Base-by-base conservation (phyloP, 2,329 filamentous ascomycete species). In the Pestalotiopsis sp. region DNA sequence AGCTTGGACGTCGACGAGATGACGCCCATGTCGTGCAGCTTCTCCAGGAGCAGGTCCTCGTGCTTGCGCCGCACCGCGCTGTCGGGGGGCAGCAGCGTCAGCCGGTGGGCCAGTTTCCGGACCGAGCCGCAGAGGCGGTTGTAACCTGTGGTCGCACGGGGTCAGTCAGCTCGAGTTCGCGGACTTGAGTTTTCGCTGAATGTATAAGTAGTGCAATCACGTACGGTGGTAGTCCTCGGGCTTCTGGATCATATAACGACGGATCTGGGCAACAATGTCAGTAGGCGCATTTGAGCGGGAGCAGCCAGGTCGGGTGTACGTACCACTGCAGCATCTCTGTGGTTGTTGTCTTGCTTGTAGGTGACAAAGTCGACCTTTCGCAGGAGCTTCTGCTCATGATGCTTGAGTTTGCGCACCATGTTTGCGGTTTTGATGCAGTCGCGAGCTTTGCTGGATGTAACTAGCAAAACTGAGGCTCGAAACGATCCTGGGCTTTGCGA, bases 361-460 rank as follows among this genome's bases (percentile, higher is more conserved):
- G 92, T 96, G 80, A 95, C 91, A 83, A 99, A 97, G 84, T 99
- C 95, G 82, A 96, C 94, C 81, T 89, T 89, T 79, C 95, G 95
- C 76, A 98, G 89, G 79, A 98, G 92, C 87, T 96, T 97, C 80
- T 96, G 90, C 90, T 99, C 96, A 83, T 98, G 95, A 83, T 97
- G 90, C 84, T 98, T 98, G 79, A 99, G 90, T 85, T 97, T 94
- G 76, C 96, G 92, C 74, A 97, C 94, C 96, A 98, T 98, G 27
- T 74, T 87, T 79, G 60, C 64, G 64, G 9, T 39, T 23, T 31
- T 14, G 23, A 7, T 65, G 41, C 5, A 9, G 45, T 52, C 20
- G 20, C 20, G n/a, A 52, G 45, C 45, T 14, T 17, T 36, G 52
- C 14, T 4, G 52, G 23, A 12, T n/a, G 62, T 31, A 41, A 27